A percentile compares a stretch with the other conserved stretches of the same genome.
phyloP scores from a whole-genome alignment of 78 protist genomes.

The Pigoraptor vietnamica region DNA sequence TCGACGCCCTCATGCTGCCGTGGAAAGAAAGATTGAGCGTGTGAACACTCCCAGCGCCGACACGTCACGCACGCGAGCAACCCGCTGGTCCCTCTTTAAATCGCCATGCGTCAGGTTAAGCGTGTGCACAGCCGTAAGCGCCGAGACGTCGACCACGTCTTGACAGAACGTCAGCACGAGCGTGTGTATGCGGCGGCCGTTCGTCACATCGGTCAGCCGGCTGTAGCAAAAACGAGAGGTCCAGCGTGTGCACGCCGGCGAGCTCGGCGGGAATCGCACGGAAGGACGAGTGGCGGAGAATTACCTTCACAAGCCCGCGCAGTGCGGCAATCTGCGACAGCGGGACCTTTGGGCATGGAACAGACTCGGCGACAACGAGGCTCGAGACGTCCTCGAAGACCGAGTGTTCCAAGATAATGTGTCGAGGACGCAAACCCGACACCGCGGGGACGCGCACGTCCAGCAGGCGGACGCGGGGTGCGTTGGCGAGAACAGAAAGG shows the following conservation, averaged over 20 bases:
- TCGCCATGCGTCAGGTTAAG: neutral
- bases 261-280: neutral
- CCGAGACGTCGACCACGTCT: neutral
- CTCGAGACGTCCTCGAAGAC: neutral
- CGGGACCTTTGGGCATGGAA: neutral
- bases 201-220: neutral
- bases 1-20: neutral
- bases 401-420: neutral
- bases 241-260: neutral
- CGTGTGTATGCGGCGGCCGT: neutral
- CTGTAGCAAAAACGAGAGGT: neutral
- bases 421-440: neutral
- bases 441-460: neutral
- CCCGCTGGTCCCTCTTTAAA: no score
- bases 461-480: neutral
- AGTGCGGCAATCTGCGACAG: neutral
- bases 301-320: neutral
- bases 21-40: neutral
- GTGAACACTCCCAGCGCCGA: neutral
- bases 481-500: neutral
- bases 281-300: neutral
- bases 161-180: neutral
- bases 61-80: no score
- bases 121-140: neutral
- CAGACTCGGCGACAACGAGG: neutral